These are phyloP conservation scores for Mucor circinelloides DNA, from an alignment of 371 early-diverging fungal genomes.

Conservation along the genomic window DNA sequence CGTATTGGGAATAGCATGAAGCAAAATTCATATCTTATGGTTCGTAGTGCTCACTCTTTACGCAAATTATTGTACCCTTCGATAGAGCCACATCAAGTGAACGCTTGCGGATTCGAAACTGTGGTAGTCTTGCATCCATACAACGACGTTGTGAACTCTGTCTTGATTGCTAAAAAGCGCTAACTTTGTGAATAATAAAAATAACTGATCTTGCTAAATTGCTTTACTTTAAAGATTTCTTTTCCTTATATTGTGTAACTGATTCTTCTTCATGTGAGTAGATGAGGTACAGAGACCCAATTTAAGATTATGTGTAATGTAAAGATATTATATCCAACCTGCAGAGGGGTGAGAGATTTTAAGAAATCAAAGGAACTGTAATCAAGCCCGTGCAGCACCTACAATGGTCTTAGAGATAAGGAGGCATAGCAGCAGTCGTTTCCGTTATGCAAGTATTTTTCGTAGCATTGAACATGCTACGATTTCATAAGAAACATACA, in stretches of 20 bases:
- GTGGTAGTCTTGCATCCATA: constrained; percentile 32
- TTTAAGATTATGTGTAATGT: neutral
- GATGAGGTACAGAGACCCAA: neutral
- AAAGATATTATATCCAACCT: neutral
- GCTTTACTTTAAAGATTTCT: neutral
- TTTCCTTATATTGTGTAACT: neutral
- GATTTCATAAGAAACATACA: too few species aligned
- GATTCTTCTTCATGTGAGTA: neutral
- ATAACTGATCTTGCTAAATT: neutral
- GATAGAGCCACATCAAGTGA: constrained; percentile 24
- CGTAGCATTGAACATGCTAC: too few species aligned
- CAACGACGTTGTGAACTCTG: constrained; percentile 42
- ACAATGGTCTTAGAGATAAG: too few species aligned
- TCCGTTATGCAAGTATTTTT: too few species aligned
- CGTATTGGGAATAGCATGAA: constrained; percentile 28
- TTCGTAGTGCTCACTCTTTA: constrained; percentile 43
- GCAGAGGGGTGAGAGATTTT: too few species aligned
- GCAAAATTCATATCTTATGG: constrained; percentile 28
- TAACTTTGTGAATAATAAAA: neutral
- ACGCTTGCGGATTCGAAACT: constrained; percentile 27
- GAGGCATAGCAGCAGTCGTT: too few species aligned
- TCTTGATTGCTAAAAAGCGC: constrained; percentile 33
- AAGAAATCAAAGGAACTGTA: too few species aligned
- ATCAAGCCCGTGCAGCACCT: too few species aligned
- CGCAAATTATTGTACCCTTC: constrained; percentile 36